A percentile compares a stretch with the other conserved stretches of the same genome.
Evolutionary conservation across 495 filamentous ascomycete genomes (phyloP).

Genomic region (Aspergillus coremiiformis): DNA sequence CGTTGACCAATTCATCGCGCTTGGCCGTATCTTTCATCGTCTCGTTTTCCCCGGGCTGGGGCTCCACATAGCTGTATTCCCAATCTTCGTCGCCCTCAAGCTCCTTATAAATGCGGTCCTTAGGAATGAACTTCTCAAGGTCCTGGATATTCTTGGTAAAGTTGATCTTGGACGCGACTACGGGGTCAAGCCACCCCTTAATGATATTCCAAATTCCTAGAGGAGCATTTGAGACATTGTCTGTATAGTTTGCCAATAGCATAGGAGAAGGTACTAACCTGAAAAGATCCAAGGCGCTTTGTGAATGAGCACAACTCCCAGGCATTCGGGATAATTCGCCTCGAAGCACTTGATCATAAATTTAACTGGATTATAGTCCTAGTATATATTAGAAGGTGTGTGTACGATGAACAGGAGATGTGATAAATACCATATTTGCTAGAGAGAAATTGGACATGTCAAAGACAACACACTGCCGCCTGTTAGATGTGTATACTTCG

Average conservation of each 20-base stretch:
- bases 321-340: conserved; percentile 91
- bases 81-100: conserved; percentile 77
- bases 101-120: conserved; percentile 65
- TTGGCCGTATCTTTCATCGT: conserved; percentile 59
- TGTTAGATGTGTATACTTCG: neutral
- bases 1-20: conserved; percentile 51
- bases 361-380: conserved; percentile 94
- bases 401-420: neutral
- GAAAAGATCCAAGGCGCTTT: conserved; percentile 97
- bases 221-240: neutral
- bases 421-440: conserved; percentile 75
- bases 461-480: conserved; percentile 68
- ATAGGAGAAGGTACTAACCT: conserved; percentile 39
- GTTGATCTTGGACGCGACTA: conserved; percentile 89
- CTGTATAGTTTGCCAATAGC: neutral
- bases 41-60: conserved; percentile 60
- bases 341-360: conserved; percentile 99
- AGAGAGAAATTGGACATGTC: conserved; percentile 91
- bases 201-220: conserved; percentile 81
- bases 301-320: conserved; percentile 91
- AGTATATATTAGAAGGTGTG: conserved; percentile 9
- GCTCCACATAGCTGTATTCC: conserved; percentile 70
- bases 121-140: conserved; percentile 66
- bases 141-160: conserved; percentile 83
- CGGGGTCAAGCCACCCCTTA: conserved; percentile 92